Evolutionary conservation across 208 protist genomes (phyloP), one percentile per base, ranked within the genome.

Genomic region (Acanthamoeba royreba): DNA sequence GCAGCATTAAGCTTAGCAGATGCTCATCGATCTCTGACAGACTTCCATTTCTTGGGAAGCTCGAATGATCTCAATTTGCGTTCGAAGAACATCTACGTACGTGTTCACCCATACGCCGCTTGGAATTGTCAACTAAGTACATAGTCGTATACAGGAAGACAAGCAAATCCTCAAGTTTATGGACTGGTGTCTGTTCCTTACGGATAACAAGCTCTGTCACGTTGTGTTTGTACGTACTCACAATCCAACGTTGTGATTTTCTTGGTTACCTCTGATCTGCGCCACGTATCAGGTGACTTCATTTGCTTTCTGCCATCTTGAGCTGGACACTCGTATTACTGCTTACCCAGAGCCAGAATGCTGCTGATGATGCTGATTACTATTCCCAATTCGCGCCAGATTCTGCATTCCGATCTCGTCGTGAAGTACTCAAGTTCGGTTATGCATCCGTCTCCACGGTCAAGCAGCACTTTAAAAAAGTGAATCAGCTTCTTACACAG

Each of bases 81-180:
- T 7, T 43, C 22, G 3, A 88, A 88, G 35, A 88, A 88, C 35
- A 88, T 88, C 28, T 88, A 88, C 35, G 79, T 63, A 43, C 28
- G 43, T 4, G n/a, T 28, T 61, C 35, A 53, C 47, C 35, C 5
- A 13, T 31, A 25, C 15, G 52, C 9, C 4, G 4, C 35, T 38
- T 74, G 63, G 22, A 77, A 1, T 3, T 77, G 35, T 9, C 22
- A 3, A 9, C 63, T 0, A 77, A 1, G 52, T 25, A 25, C 2
- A 25, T 58, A 1, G 52, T 47, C 25, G 69, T 81, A 2, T 47
- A 81, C 47, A 87, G 79, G 79, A 88, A 33, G 79, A 88, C 46
- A 88, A 88, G 35, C 47, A 88, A 11, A 63, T 88, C 47, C 79
- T 88, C 79, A 88, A 88, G 49, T 88, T 88, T 22, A 88, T 88